Conservation (phyloP, 805 yeast species). For the Dipodascus geniculatus region DNA sequence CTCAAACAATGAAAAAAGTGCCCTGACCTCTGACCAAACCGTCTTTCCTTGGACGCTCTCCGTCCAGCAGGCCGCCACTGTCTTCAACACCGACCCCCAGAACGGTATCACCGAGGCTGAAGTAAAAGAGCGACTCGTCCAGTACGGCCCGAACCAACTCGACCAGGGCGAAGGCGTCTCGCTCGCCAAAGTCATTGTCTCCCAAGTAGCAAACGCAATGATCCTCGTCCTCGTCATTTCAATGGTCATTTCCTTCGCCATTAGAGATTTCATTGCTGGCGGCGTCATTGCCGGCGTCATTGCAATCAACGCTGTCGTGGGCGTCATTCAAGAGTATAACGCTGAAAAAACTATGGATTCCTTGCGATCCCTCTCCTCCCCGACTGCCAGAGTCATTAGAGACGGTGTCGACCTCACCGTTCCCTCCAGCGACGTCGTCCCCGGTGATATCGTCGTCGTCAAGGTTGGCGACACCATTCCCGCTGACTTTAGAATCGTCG, state of each 20-base stretch:
- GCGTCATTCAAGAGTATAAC: conserved; percentile 56
- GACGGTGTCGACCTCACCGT: conserved; percentile 45
- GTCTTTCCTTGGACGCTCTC: conserved; percentile 23
- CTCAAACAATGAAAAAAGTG: no score
- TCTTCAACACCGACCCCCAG: conserved; percentile 31
- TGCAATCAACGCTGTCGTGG: conserved; percentile 49
- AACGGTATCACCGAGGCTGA: conserved; percentile 36
- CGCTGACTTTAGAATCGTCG: conserved; percentile 55
- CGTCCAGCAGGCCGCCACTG: conserved; percentile 27
- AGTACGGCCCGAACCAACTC: conserved; percentile 47
- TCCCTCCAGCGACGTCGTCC: conserved; percentile 54
- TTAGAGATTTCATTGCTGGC: conserved; percentile 70
- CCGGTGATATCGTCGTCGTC: conserved; percentile 57
- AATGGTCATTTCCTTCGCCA: conserved; percentile 59
- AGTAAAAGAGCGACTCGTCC: conserved; percentile 22
- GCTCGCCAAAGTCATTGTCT: conserved; percentile 41
- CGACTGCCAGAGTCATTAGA: conserved; percentile 57
- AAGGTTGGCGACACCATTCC: conserved; percentile 68
- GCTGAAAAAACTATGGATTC: conserved; percentile 78
- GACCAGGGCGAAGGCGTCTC: conserved; percentile 51
- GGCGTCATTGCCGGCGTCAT: conserved; percentile 69
- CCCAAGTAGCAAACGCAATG: conserved; percentile 71
- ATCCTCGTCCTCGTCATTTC: conserved; percentile 58
- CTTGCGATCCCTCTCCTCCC: conserved; percentile 51
- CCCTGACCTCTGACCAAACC: no score